Evolutionary conservation across 768 basidiomycete species (phyloP), one percentile per base, ranked within the genome.

Genomic region (Roridomyces roridus): DNA sequence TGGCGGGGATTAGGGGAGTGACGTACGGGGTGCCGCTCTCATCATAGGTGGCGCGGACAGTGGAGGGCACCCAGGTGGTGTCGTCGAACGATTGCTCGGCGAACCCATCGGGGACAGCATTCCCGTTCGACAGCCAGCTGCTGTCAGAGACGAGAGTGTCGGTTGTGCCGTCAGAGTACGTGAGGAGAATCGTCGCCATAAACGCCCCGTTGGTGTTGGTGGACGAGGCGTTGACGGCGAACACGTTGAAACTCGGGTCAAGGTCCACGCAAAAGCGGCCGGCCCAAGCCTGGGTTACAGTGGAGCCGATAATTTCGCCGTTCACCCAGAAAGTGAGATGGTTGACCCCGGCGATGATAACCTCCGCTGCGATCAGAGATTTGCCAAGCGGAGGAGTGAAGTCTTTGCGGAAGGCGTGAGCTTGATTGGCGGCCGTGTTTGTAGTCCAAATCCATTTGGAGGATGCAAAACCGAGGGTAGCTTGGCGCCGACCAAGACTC

Each of bases 181-280:
- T 54, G 21, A 54, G 34, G 6, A 54, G 52, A 14, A 54, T 54
- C 3, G 52, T 54, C 8, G 52, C 52, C 18, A 54, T 45, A 7
- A 54, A 31, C 3, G 23, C 52, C 9, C 34, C 44, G 6, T 6
- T 24, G 25, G n/a, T 26, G 14, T 31, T 31, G 6, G 29, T 31
- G 43, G 14, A n/a, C 43, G 52, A 35, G 12, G 44, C 52, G 15
- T 46, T 54, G 40, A 46, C 50, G 9, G 50, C 50, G 24, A 51
- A 51, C 11, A 51, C 50, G 35, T 51, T 51, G 50, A 51, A 42
- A 29, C 50, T 51, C 15, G 50, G 50, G 21, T 40, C 11, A 24
- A 51, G 20, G n/a, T 51, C 50, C 35, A 26, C 29, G 39, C 50
- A 40, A 25, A 41, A 51, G 23, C 42, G 42, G 7, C 29, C 29